Evolutionary conservation across 2,329 filamentous ascomycete species (phyloP).

Genomic region (Metarhizium robertsii): DNA sequence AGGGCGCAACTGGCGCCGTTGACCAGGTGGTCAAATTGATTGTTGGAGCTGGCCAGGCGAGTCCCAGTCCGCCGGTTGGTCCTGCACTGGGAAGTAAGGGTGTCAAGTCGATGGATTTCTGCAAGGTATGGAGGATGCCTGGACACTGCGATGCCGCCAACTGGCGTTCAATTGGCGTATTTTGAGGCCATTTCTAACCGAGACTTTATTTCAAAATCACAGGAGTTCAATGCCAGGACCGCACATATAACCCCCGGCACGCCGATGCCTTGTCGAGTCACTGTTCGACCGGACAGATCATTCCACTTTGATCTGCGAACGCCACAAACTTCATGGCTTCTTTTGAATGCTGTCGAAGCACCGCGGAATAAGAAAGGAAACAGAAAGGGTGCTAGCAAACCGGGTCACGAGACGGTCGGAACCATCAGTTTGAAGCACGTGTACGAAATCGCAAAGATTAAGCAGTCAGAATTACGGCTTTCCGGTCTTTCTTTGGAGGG

Average conservation of each 20-base stretch:
- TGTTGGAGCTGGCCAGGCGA: slow-evolving; percentile 90
- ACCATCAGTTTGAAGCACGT: slow-evolving; percentile 88
- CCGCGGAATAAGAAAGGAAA: slow-evolving; percentile 64
- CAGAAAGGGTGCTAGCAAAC: slow-evolving; percentile 66
- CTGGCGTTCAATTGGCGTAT: neutral
- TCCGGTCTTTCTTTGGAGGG: slow-evolving; percentile 63
- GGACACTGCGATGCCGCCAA: neutral
- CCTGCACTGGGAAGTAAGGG: slow-evolving; percentile 94
- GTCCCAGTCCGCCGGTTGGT: slow-evolving; percentile 89
- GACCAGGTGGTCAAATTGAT: slow-evolving; percentile 93
- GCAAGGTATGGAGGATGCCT: slow-evolving; percentile 60
- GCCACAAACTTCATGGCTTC: slow-evolving; percentile 83
- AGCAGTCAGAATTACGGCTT: slow-evolving; percentile 67
- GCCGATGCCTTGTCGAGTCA: slow-evolving; percentile 83
- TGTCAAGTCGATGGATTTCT: slow-evolving; percentile 99
- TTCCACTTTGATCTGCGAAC: slow-evolving; percentile 93
- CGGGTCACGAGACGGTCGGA: slow-evolving; percentile 71
- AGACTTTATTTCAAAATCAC: neutral
- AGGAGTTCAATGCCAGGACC: slow-evolving; percentile 97
- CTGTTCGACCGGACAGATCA: slow-evolving; percentile 82
- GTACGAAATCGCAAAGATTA: slow-evolving; percentile 96
- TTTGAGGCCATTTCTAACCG: slow-evolving; percentile 9
- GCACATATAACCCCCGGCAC: slow-evolving; percentile 74
- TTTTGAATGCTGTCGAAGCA: slow-evolving; percentile 75
- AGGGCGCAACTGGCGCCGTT: slow-evolving; percentile 27